Base-by-base conservation (phyloP, 2,329 filamentous ascomycete species). In the Colletotrichum sp. region DNA sequence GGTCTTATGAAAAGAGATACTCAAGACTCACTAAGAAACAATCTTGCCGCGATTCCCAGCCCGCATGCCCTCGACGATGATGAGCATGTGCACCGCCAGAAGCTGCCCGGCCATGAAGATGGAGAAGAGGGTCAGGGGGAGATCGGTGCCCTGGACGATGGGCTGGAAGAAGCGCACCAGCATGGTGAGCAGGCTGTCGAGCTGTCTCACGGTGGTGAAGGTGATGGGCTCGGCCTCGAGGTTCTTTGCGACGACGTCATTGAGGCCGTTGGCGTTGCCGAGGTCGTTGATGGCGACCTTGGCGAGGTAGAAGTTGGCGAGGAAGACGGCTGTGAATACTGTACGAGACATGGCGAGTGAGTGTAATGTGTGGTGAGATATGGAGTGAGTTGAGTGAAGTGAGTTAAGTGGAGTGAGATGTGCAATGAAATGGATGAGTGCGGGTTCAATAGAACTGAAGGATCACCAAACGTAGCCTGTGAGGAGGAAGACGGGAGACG, bases 31-130 rank as follows among this genome's bases (percentile, higher is more conserved):
- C 79, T 74, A 76, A 15, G 74, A 76, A 13, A 81, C 60, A 10
- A 79, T 62, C 9, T 71, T 80, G 12, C 77, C 67, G 24, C 36
- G 65, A 16, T 79, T 80, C 2, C 78, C 80, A 15, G 60, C 26
- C 26, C 79, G 61, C 32, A 79, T 30, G 6, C 78, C 77, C 21
- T 79, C 78, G 18, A 80, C 60, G 10, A 79, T 30, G 21, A 81
- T 24, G 5, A 77, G 38, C 4, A 72, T 55, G 18, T 80, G 77
- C 65, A 80, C 32, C 16, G 79, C 70, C 28, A 79, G 9, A 3
- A 79, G 13, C 72, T 81, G 80, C 12, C 78, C 78, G 6, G 67
- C 61, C 61, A 79, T 78, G 48, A 79, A 80, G 18, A 77, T 28
- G 3, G 73, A 72, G 38, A 80, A 80, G 4, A 81, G 21, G 3